Evolutionary conservation across 2,329 filamentous ascomycete species (phyloP), one percentile per base, ranked within the genome.

Genomic region (Proliferodiscus dingleyae): DNA sequence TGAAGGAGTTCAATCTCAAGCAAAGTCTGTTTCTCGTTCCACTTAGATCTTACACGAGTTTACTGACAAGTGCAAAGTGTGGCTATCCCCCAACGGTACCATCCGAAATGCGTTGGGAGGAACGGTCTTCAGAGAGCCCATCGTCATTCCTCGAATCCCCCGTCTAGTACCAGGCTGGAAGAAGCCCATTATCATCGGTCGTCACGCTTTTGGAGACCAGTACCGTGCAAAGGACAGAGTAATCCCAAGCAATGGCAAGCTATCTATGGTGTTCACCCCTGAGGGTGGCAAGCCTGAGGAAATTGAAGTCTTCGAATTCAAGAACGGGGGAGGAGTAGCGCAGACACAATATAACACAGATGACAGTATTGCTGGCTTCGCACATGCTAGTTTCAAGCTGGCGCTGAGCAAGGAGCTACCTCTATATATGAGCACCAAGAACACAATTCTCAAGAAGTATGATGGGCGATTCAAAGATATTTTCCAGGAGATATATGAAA

Each of bases 371-470:
- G 73, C 76, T 45, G 93, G 93, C 51, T 98, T 98, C 64, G 93
- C 93, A 46, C 93, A 97, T 66, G 87, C 93, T 53, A 90, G 84
- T 59, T 97, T 98, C 82, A 95, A 96, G 82, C 81, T 96, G 58
- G 91, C 93, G 26, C 73, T 97, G 37, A 76, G 81, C 69, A 93
- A 95, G 80, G 75, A 75, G 54, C 75, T 95, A 57, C 93, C 93
- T n/a, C 77, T 98, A 63, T 98, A 97, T 77, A 94, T 97, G 91
- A 95, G 89, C 79, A 98, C 93, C 71, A 98, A 98, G 85, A 97
- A 97, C 79, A 98, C 93, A 60, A 98, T 98, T 61, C 75, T 98
- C 59, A 98, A 98, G 79, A 91, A 90, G 70, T 98, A 98, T 72
- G 93, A 98, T 66, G 93, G 93, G 43, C 81, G 87, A 61, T 98